Base-by-base conservation (phyloP, 148 eudicot species). In the Chenopodium berlandieri region DNA sequence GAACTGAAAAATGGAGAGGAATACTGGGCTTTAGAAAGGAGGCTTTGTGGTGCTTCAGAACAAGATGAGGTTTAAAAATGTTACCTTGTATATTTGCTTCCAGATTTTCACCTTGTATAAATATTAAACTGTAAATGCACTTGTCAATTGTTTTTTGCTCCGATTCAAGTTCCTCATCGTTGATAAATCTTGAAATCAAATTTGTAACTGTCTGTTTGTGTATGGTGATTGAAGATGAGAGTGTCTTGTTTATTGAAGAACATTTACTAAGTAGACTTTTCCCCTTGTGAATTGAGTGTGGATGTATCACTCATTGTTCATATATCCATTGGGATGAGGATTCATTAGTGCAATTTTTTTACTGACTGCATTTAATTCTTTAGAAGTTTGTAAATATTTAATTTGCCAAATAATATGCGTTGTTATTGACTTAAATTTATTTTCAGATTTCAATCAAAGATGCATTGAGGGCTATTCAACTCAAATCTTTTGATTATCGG, bases 401-500 rank as follows among this genome's bases (percentile, higher is more conserved):
- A 3, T 37, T 58, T 75, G 56, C 40, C 44, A 13, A 79, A 75
- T 32, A 70, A 70, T 13, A 60, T 47, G 66, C 81, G 20, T 80
- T 44, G 16, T 77, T 65, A 77, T 9, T 37, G 70, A 32, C 31
- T 58, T 86, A 60, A 64, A 12, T 44, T 75, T 12, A 25, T 80
- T 1, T 71, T 70, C 88, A 95, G 99, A 87, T 92, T 84, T 80
- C 80, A 56, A 80, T 90, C 60, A 97, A 90, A 71, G 97, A 95
- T 75, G 94, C 86, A 48, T 89, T 82, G 89, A 90, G 86, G 85
- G 99, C 99, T 25, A 89, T 95, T 80, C 95, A 90, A 85, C 86
- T 95, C 82, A 95, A 95, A 75, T 95, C 99, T 68, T 95, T 95
- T 84, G 99, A 95, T 84, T 93, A 92, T 82, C 89, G 99, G 75